These are phyloP conservation scores for Theobroma grandiflorum DNA, from an alignment of 441 rosid genomes.

Conservation along the genomic window DNA sequence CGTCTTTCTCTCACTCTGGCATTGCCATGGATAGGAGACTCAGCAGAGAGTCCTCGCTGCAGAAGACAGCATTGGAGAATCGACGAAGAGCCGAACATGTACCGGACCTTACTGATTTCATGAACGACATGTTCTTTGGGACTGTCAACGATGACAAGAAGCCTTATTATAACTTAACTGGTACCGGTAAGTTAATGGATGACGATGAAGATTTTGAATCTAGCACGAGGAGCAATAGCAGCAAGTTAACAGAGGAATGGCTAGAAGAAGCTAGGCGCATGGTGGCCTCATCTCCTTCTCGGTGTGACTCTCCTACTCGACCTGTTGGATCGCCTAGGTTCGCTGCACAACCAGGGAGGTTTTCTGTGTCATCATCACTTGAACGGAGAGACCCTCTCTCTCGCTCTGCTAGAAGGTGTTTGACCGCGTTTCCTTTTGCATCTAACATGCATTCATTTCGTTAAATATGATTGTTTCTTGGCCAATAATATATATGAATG, in stretches of 20 bases:
- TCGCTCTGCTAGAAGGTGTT: constrained; percentile 76
- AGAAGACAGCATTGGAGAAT: constrained; percentile 41
- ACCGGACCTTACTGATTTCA: constrained; percentile 70
- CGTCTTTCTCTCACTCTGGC: background rate
- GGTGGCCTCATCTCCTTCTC: constrained; percentile 54
- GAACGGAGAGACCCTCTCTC: constrained; percentile 68
- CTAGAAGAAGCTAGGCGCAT: constrained; percentile 62
- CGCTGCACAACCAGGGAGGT: constrained; percentile 43
- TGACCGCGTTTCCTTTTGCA: background rate
- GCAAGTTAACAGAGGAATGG: constrained; percentile 66
- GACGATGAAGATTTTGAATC: constrained; percentile 54
- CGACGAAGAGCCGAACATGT: constrained; percentile 28
- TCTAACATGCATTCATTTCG: background rate
- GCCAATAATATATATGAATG: background rate
- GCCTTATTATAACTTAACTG: constrained; percentile 48
- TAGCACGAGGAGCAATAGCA: constrained; percentile 63
- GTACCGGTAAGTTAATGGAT: constrained; percentile 28
- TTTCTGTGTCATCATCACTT: constrained; percentile 41
- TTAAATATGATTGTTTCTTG: background rate
- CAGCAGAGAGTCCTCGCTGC: constrained; percentile 38
- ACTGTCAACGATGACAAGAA: constrained; percentile 43
- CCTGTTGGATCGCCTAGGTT: constrained; percentile 57
- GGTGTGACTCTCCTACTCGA: constrained; percentile 51
- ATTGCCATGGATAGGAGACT: constrained; percentile 39
- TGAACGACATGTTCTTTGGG: constrained; percentile 75